Conservation (phyloP, 2,329 filamentous ascomycete genomes). For the Monilinia fructigena region DNA sequence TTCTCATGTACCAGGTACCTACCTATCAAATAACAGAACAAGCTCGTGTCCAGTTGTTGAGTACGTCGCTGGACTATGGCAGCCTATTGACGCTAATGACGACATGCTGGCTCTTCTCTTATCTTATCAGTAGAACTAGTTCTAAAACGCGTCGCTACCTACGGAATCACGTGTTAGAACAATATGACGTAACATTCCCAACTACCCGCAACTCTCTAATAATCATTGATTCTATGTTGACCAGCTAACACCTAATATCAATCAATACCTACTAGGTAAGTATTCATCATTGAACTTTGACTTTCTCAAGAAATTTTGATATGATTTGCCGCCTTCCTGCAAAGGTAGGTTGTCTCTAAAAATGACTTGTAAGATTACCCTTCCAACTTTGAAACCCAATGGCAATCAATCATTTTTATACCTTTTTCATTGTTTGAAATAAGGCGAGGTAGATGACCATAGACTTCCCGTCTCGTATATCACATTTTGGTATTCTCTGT, state of each 20-base stretch:
- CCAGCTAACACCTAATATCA: neutral
- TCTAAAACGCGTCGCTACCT: neutral
- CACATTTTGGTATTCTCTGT: neutral
- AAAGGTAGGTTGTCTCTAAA: no score
- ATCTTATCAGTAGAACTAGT: slow-evolving; percentile 13
- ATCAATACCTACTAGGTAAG: no score
- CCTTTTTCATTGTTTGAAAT: neutral
- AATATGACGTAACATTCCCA: neutral
- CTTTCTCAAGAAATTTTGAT: no score
- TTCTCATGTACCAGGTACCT: neutral
- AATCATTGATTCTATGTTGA: neutral
- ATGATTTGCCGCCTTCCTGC: no score
- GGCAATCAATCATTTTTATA: neutral
- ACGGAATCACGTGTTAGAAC: neutral
- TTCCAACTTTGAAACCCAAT: neutral
- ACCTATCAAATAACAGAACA: neutral
- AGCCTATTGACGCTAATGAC: slow-evolving; percentile 15
- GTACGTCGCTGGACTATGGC: neutral
- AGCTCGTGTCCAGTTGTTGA: neutral
- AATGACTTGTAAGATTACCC: no score
- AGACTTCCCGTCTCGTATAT: neutral
- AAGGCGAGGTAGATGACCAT: neutral
- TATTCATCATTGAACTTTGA: no score
- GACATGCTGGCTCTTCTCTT: slow-evolving; percentile 19
- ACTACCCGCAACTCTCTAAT: no score